Evolutionary conservation across 331 rosid genomes (phyloP), one percentile per base, ranked within the genome.

Genomic region (Phaseolus coccineus): DNA sequence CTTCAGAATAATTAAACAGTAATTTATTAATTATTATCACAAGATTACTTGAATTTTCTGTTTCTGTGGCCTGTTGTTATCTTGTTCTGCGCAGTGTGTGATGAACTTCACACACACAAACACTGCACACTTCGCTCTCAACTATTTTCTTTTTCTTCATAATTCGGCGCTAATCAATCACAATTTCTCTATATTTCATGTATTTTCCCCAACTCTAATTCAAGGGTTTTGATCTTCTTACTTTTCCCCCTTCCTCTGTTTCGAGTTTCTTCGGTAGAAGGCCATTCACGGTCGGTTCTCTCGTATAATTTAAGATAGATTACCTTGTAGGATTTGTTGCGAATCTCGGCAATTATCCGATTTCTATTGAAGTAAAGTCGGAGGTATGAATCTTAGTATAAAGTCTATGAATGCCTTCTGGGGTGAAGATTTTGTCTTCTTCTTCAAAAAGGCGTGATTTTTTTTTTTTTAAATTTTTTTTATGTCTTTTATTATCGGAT

Each of bases 381-480:
- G 16, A 76, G 85, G 87, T 81, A 80, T 40, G 69, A 46, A 37
- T 84, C 10, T 40, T 12, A 74, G 13, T 58, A 12, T 8, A 39
- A 40, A 6, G 51, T 50, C 19, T 30, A 10, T 64, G 35, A 61
- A 14, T 61, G 74, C 37, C 40, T 51, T 59, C 5, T 40, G 19
- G 69, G 30, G 51, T 31, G 24, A 24, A 69, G 35, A 50, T 48
- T 77, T 71, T 73, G 78, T 50, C 51, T 6, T 76, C 2, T 66
- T 71, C 15, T 57, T 47, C 27, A 9, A 37, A 14, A 31, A 51
- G 19, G 5, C 31, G 0, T 42, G 19, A 2, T 40, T 50, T 67
- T 59, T n/a, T 46, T 19, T 19, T 19, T 19, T 19, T 19, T 19
- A 19, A 8, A 15, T 31, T 16, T 15, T 30, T 13, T 8, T 0